Evolutionary conservation across 2,329 filamentous ascomycete genomes (phyloP), one percentile per base, ranked within the genome.

Genomic region (Clonostachys rhizophaga): DNA sequence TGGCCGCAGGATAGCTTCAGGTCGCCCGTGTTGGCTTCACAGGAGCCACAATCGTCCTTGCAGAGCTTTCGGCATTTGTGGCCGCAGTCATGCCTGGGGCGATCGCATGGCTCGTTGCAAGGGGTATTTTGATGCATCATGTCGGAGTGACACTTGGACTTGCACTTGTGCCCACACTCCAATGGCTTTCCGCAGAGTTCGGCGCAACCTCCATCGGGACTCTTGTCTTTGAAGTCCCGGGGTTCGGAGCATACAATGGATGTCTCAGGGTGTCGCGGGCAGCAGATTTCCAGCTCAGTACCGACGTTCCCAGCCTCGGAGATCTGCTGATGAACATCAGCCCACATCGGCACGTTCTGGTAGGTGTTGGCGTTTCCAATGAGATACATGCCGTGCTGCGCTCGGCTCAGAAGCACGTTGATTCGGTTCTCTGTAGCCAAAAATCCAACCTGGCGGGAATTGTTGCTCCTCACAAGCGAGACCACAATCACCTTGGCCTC

Each of bases 401-500:
- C 85, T 6, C 86, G 77, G 37, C 77, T 83, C 0, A 89, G 66
- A 0, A 88, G 67, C 1, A 89, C 84, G 49, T 89, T 87, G 62
- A 89, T 82, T 0, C 85, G 75, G 53, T 90, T 87, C 0, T 74
- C 66, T 0, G 81, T 84, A 24, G 67, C 75, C 2, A 91, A 67
- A 49, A 91, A 91, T 0, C 87, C 87, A 16, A 77, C 75, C 6
- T 74, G 77, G 10, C 64, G 66, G 8, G 75, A 55, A 0, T 61
- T 50, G 53, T 91, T 91, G 63, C 85, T 88, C 37, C 87, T 76
- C 0, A 89, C 85, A 0, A 91, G 67, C 0, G 83, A 87, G 0
- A 91, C 68, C 3, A 91, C 69, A 1, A 91, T 71, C 8, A 91
- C 68, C 45, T 87, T 84, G 3, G 81, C 83, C 55, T 91, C 86